Evolutionary conservation across 202 grass and related monocot species (phyloP), one percentile per base, ranked within the genome.

Genomic region (Carex arenaria): DNA sequence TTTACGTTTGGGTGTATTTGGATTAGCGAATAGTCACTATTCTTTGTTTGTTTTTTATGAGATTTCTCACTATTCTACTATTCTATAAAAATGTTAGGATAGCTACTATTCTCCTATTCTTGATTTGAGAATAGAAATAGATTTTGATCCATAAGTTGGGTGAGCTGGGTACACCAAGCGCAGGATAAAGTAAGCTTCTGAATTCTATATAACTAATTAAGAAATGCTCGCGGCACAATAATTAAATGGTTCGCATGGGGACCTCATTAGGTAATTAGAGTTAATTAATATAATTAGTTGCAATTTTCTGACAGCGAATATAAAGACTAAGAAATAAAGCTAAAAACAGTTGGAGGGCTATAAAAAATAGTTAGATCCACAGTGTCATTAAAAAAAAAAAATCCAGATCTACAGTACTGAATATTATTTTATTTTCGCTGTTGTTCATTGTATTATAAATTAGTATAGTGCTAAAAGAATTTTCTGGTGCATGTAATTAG

Each of bases 161-260:
- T 26, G 26, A 26, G 26, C 26, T 26, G 26, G 71, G 71, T 74
- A 74, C 71, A 45, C 17, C 0, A 23, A 74, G 70, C 47, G 19
- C 15, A 0, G 12, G 1, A 17, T 52, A 53, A 0, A 67, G 14
- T 67, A 6, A 74, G 20, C 8, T 52, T 51, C 11, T 73, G 70
- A 49, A 73, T 51, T 73, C 11, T 52, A 34, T 66, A 7, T 66
- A 30, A 64, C 10, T 31, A 4, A 64, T 30, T 31, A 28, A 64
- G 1, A 28, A 15, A 64, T 13, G 63, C 5, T 65, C 63, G 1
- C 15, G 26, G 34, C 15, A 55, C 51, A 31, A 54, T 55, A 76
- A 56, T 18, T 18, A 76, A 76, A 55, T 76, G 72, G 26, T 76
- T 56, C 51, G 72, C 14, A 18, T 76, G 72, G 72, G 51, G 72